Evolutionary conservation across 2,329 filamentous ascomycete genomes (phyloP).

Genomic region (Trichoderma breve): DNA sequence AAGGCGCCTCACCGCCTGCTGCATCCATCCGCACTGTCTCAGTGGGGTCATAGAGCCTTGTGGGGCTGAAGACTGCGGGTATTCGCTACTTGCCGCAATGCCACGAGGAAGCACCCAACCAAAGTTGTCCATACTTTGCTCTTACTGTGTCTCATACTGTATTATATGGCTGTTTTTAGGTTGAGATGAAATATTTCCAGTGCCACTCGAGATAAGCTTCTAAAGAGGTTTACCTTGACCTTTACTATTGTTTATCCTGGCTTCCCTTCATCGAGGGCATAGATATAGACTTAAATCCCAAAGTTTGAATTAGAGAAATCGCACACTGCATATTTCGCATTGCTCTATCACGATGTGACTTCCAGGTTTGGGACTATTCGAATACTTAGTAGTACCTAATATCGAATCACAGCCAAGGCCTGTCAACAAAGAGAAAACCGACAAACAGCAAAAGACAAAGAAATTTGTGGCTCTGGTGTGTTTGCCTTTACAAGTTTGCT

Average conservation of each 20-base stretch:
- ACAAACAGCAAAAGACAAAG: neutral
- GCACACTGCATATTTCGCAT: neutral
- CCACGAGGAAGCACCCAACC: neutral
- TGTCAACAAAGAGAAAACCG: neutral
- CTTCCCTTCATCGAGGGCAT: neutral
- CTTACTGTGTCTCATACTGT: neutral
- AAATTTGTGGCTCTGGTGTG: neutral
- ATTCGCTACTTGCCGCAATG: neutral
- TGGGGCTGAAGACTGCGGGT: neutral
- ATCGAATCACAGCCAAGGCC: neutral
- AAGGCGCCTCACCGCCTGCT: constrained; percentile 20
- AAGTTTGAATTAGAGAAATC: neutral
- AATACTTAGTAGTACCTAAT: neutral
- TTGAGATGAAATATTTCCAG: neutral
- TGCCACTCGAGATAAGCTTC: neutral
- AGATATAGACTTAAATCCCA: neutral
- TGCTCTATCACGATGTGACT: neutral
- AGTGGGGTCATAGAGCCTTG: neutral
- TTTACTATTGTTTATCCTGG: too few species aligned
- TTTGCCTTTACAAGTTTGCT: neutral
- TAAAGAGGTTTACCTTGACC: neutral
- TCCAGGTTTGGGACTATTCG: neutral
- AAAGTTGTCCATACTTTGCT: neutral
- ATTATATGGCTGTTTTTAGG: neutral
- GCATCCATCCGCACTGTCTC: constrained; percentile 2